Base-by-base conservation (phyloP, 2,329 filamentous ascomycete genomes). In the Claviceps sp. region DNA sequence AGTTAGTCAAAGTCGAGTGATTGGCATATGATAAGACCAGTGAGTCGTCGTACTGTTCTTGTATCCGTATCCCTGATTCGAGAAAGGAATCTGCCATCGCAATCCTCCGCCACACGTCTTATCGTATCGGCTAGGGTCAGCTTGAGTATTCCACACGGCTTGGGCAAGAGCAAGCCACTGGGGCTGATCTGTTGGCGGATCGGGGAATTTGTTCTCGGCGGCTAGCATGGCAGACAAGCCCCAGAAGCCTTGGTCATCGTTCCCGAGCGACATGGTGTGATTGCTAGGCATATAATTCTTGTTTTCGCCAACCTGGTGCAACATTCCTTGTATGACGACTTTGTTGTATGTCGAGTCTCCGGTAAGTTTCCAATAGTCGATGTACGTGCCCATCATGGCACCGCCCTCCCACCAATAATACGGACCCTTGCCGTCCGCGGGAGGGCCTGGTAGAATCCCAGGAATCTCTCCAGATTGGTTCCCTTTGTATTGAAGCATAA, bases 391-490 rank as follows among this genome's bases (percentile, higher is more conserved):
- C 74, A 84, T 85, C 68, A 88, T 72, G 14, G 80, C 79, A 50
- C 80, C 79, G 5, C 79, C 80, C 62, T 87, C 80, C 83, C 83
- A 88, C 83, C 83, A 88, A 71, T 86, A 86, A 63, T 83, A 84
- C 55, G 76, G 71, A 56, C 77, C 77, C 49, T 61, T 62, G 16
- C 62, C 56, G 36, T 62, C 61, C 1, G 63, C 61, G 57, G 77
- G 77, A 50, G 78, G 78, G 0, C 77, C 77, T 1, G 77, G 77
- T 11, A 80, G 64, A 57, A 79, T 79, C 37, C 78, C 78, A 7
- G 77, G 77, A 16, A 73, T 75, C 60, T 71, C 66, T 50, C 77
- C 76, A 1, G 73, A 66, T 53, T 69, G 58, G 57, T 78, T 75
- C 52, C 75, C 75, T 39, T 71, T 65, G 62, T 78, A 79, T 58